Evolutionary conservation across 495 filamentous ascomycete species (phyloP).

Genomic region (Hypoxylon rickii): DNA sequence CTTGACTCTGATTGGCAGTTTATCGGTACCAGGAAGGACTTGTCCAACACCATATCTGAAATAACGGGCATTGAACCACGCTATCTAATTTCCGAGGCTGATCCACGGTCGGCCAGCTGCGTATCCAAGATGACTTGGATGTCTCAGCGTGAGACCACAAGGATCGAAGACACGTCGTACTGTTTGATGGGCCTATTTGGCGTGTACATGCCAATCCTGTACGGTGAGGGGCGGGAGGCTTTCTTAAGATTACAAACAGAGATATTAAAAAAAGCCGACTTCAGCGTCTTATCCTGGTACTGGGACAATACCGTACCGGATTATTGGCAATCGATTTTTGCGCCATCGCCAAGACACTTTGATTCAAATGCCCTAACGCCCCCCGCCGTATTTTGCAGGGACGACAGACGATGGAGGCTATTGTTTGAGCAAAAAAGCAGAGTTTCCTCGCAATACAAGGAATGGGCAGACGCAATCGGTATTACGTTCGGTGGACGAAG

Average conservation of each 20-base stretch:
- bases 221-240: conserved; percentile 28
- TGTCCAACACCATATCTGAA: conserved; percentile 3
- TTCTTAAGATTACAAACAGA: conserved; percentile 27
- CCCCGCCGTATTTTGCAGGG: too few species aligned
- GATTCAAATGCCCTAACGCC: too few species aligned
- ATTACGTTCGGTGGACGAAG: too few species aligned
- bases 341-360: too few species aligned
- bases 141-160: conserved; percentile 23
- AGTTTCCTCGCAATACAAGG: too few species aligned
- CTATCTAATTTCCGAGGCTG: neutral
- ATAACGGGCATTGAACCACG: conserved; percentile 15
- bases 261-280: conserved; percentile 14
- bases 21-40: neutral
- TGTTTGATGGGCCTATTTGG: conserved; percentile 33
- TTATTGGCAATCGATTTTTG: too few species aligned
- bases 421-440: too few species aligned
- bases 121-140: conserved; percentile 32
- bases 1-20: conserved; percentile 21
- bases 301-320: too few species aligned
- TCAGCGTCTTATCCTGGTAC: too few species aligned
- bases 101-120: conserved; percentile 8
- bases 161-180: conserved; percentile 33
- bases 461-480: too few species aligned
- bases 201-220: conserved; percentile 37
- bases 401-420: too few species aligned